These are phyloP conservation scores for Chloris gayana DNA, from an alignment of 176 grass and related monocot genomes.

Conservation along the genomic window DNA sequence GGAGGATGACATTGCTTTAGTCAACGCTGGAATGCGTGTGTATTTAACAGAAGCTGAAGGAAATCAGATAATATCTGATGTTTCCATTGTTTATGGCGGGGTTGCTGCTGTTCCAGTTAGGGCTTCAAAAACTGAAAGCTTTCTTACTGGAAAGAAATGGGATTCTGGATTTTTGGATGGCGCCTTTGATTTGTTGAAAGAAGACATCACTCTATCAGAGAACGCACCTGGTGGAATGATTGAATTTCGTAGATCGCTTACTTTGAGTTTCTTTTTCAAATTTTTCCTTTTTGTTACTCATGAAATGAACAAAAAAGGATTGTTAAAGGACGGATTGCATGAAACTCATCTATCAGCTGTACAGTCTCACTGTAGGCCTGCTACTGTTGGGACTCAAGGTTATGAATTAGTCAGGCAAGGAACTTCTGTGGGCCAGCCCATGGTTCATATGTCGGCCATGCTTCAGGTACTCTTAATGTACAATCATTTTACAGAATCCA, in stretches of 20 bases:
- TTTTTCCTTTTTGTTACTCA: conserved; percentile 83
- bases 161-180: conserved; percentile 60
- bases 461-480: conserved; percentile 70
- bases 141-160: conserved; percentile 71
- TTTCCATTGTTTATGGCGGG: conserved; percentile 81
- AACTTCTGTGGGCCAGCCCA: conserved; percentile 81
- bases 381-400: conserved; percentile 57
- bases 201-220: conserved; percentile 72
- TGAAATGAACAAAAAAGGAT: conserved; percentile 76
- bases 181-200: conserved; percentile 69
- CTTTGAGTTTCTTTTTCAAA: conserved; percentile 98
- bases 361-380: conserved; percentile 56
- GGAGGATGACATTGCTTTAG: conserved; percentile 98
- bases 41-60: conserved; percentile 61
- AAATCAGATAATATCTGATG: conserved; percentile 65
- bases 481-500: neutral
- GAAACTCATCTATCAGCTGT: conserved; percentile 63
- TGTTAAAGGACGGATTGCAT: conserved; percentile 51
- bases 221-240: conserved; percentile 97
- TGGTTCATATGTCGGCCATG: conserved; percentile 80
- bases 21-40: conserved; percentile 88
- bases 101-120: conserved; percentile 72
- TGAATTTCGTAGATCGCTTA: conserved; percentile 93
- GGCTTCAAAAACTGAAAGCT: conserved; percentile 70
- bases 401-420: conserved; percentile 84